A percentile compares a stretch with the other conserved stretches of the same genome.
These are phyloP conservation scores for Pisolithus orientalis DNA, from an alignment of 768 basidiomycete species.

Conservation along the genomic window DNA sequence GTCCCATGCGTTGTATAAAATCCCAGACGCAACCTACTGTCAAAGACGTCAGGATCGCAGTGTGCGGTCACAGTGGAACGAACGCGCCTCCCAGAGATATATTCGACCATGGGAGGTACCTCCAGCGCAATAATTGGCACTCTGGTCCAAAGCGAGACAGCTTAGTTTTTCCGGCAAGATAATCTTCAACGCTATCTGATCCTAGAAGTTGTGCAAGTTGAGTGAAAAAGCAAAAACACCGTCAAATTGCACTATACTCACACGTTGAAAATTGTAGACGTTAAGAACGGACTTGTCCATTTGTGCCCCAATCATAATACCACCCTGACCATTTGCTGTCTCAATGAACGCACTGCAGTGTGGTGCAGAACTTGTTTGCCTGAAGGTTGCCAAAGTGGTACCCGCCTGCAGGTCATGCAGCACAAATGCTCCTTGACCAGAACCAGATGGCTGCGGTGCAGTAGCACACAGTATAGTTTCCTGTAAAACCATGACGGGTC, in stretches of 20 bases:
- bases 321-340: constrained; percentile 69
- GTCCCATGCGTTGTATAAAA: constrained; percentile 86
- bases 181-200: constrained; percentile 82
- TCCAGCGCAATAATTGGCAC: constrained; percentile 76
- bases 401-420: constrained; percentile 82
- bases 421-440: constrained; percentile 58
- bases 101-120: constrained; percentile 86
- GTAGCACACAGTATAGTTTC: constrained; percentile 65
- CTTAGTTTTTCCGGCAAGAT: constrained; percentile 87
- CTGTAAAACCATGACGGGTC: constrained; percentile 49
- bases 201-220: constrained; percentile 47
- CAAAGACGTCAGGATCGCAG: constrained; percentile 13
- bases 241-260: constrained; percentile 22
- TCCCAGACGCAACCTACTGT: constrained; percentile 82
- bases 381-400: constrained; percentile 75
- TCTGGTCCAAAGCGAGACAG: constrained; percentile 68
- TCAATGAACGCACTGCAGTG: constrained; percentile 67
- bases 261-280: constrained; percentile 93
- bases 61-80: background rate
- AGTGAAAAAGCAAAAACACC: background rate
- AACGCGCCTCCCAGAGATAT: constrained; percentile 91
- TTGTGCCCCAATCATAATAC: constrained; percentile 79
- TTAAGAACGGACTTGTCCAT: constrained; percentile 85
- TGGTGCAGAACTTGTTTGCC: constrained; percentile 63
- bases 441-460: constrained; percentile 35